These are phyloP conservation scores for Apiotrichum akiyoshidainum DNA, from an alignment of 1,284 basidiomycete species.

Conservation along the genomic window DNA sequence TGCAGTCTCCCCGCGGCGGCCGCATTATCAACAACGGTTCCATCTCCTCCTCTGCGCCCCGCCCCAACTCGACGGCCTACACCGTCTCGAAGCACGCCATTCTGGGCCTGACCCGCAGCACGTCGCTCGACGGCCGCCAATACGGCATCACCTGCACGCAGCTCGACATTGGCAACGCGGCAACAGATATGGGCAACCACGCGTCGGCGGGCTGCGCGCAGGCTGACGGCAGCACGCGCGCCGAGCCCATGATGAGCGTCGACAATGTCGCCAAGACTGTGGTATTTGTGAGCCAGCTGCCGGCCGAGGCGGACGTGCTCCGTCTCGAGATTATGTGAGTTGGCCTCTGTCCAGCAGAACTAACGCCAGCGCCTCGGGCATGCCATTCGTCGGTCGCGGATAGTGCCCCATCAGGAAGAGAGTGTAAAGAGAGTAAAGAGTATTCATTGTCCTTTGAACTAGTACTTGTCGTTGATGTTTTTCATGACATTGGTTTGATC, in stretches of 20 bases:
- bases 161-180: conserved; percentile 75
- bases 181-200: conserved; percentile 59
- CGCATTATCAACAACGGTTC: conserved; percentile 81
- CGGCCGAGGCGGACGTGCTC: conserved; percentile 66
- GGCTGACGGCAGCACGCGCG: conserved; percentile 60
- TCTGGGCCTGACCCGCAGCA: conserved; percentile 67
- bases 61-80: conserved; percentile 63
- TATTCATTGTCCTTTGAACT: no score
- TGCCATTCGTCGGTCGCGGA: conserved; percentile 22
- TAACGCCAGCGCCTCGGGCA: conserved; percentile 10
- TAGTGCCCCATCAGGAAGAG: background rate
- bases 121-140: conserved; percentile 68
- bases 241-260: conserved; percentile 56
- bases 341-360: background rate
- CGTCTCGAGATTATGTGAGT: conserved; percentile 60
- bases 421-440: no score
- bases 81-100: conserved; percentile 76
- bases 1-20: conserved; percentile 67
- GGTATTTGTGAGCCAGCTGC: conserved; percentile 66
- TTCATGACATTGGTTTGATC: no score
- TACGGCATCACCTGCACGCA: conserved; percentile 72
- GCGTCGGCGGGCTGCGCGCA: conserved; percentile 59
- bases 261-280: conserved; percentile 67
- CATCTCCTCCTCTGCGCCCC: conserved; percentile 67
- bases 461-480: no score